Base-by-base conservation (phyloP, 2,329 filamentous ascomycete species). In the Diaporthe australafricana region DNA sequence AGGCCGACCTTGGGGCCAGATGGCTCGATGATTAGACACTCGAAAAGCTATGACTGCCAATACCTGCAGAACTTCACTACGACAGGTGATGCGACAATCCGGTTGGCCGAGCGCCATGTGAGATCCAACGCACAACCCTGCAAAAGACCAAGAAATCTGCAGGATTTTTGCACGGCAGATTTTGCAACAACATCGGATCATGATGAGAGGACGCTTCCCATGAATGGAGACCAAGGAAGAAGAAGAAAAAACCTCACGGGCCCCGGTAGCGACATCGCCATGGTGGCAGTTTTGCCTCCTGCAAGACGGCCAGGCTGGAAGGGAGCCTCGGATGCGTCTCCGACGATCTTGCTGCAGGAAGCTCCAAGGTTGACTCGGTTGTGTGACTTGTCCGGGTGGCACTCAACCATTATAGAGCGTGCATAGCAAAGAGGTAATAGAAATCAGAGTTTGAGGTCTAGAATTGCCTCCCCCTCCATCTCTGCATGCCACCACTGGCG, bases 381-480 rank as follows among this genome's bases (percentile, higher is more conserved):
- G n/a, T 27, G 30, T 45, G 11, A 22, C 45, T 30, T n/a, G 27
- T 27, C 40, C 17, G 53, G 67, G 30, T 38, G 42, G 22, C 52
- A 40, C 6, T 40, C 30, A 40, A 69, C n/a, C 38, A 60, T 50
- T 30, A 69, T 60, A 60, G 53, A 40, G 25, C 60, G 30, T 65
- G 60, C 60, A 65, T 65, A 50, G 20, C 30, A 25, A n/a, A 65
- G 60, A 50, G 60, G 60, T 65, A 65, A 65, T 65, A 50, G 60
- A 38, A 65, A 65, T 65, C 60, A 65, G 45, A 65, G 60, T 65
- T 65, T 65, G 45, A 27, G 30, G 60, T 14, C 60, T 30, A 65
- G 45, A 38, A 38, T 32, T n/a, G 60, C 60, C 45, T 65, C 42
- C 60, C 60, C 60, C 60, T 63, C 60, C 30, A 30, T 25, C 30